Conservation (phyloP, 2,329 filamentous ascomycete genomes). For the Teratosphaeriaceae sp. region DNA sequence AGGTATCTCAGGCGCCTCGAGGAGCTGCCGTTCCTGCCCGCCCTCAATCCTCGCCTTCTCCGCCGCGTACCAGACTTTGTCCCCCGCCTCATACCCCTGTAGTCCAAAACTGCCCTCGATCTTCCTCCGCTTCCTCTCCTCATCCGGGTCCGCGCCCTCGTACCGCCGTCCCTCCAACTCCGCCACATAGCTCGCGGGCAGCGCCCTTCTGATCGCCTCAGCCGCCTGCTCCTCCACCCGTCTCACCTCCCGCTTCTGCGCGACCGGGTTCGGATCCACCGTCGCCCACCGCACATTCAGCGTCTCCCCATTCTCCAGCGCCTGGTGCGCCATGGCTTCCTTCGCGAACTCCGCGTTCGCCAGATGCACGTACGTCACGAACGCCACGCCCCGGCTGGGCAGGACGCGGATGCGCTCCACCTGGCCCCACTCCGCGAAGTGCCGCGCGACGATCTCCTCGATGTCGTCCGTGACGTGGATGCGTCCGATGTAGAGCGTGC, state of each 20-base stretch:
- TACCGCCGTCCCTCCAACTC: constrained; percentile 75
- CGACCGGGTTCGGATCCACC: constrained; percentile 89
- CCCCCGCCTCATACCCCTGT: constrained; percentile 86
- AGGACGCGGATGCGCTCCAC: constrained; percentile 81
- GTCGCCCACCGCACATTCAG: constrained; percentile 97
- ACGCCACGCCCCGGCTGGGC: constrained; percentile 83
- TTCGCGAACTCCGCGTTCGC: constrained; percentile 82
- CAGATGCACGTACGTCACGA: constrained; percentile 90
- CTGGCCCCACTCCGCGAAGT: constrained; percentile 96
- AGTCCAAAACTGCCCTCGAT: constrained; percentile 85
- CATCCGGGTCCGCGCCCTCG: constrained; percentile 56
- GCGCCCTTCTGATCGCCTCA: constrained; percentile 78
- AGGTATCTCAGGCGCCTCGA: constrained; percentile 41
- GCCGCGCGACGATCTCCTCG: constrained; percentile 87
- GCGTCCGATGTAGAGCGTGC: constrained; percentile 85
- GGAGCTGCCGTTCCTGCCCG: constrained; percentile 54
- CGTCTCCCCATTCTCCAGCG: constrained; percentile 83
- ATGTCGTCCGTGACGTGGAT: constrained; percentile 97
- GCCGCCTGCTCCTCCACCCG: constrained; percentile 93
- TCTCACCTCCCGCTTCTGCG: constrained; percentile 82
- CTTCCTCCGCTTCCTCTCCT: constrained; percentile 75
- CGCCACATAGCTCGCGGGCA: constrained; percentile 85
- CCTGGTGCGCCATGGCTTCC: constrained; percentile 84
- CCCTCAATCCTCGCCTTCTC: constrained; percentile 62
- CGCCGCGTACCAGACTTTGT: constrained; percentile 85